Percentiles rank a stretch among this genome's conserved stretches.
phyloP scores from a whole-genome alignment of 805 yeast genomes.

The Myxozyma neotropica region DNA sequence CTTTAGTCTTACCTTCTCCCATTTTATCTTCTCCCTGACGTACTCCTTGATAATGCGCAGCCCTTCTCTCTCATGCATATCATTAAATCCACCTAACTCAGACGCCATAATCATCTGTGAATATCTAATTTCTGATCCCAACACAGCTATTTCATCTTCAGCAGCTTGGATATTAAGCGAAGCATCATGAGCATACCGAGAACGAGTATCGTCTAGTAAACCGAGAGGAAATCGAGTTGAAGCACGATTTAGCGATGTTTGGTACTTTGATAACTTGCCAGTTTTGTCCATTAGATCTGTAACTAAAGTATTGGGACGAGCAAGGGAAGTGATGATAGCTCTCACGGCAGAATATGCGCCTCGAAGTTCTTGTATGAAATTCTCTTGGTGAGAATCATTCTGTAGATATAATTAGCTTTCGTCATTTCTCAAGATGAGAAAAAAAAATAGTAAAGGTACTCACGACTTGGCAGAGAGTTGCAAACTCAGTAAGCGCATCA shows the following conservation, averaged over 20 bases:
- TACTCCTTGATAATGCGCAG: slow-evolving; percentile 34
- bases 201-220: slow-evolving; percentile 43
- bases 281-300: slow-evolving; percentile 37
- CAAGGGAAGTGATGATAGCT: slow-evolving; percentile 38
- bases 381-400: slow-evolving; percentile 27
- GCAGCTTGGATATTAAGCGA: slow-evolving; percentile 40
- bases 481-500: slow-evolving; percentile 26
- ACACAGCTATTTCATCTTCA: slow-evolving; percentile 38
- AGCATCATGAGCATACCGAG: slow-evolving; percentile 39
- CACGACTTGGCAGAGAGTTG: slow-evolving; percentile 25
- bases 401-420: not conserved
- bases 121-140: slow-evolving; percentile 41
- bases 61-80: slow-evolving; percentile 42
- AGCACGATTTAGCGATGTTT: slow-evolving; percentile 34
- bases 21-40: slow-evolving; percentile 29
- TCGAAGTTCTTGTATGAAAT: slow-evolving; percentile 25
- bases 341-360: slow-evolving; percentile 16
- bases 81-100: slow-evolving; percentile 46
- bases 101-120: slow-evolving; percentile 44
- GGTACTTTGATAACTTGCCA: slow-evolving; percentile 31
- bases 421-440: slow-evolving; percentile 1
- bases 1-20: slow-evolving; percentile 31
- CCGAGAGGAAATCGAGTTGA: slow-evolving; percentile 39
- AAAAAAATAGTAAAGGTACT: slow-evolving; percentile 2
- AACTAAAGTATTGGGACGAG: slow-evolving; percentile 39